Percentiles rank a stretch among this genome's conserved stretches.
phyloP scores from a whole-genome alignment of 352 stramenopile genomes.

The Achlya hypogyna region DNA sequence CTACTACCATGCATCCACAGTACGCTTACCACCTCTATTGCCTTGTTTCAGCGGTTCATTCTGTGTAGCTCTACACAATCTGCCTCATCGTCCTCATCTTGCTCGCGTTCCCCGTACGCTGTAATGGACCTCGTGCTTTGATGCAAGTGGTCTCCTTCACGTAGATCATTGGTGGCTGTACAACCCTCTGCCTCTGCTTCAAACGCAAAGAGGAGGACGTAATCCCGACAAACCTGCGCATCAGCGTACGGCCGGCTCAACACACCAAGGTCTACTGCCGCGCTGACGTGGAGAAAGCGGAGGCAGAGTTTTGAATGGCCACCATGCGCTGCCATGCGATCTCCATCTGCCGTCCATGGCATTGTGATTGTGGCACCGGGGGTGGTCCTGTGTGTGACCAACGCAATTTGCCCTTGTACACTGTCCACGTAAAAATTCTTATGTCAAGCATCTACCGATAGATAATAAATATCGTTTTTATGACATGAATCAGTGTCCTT shows the following conservation, averaged over 20 bases:
- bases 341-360: neutral
- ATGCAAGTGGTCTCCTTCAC: neutral
- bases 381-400: too few species aligned
- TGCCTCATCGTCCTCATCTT: conserved; percentile 6
- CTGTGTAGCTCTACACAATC: neutral
- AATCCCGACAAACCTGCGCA: neutral
- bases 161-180: conserved; percentile 6
- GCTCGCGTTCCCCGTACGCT: neutral
- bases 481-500: too few species aligned
- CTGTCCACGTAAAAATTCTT: conserved; percentile 6
- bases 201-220: conserved; percentile 20
- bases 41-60: neutral
- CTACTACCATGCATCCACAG: neutral
- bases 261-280: conserved; percentile 16
- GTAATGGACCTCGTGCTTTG: neutral
- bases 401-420: too few species aligned
- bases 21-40: neutral
- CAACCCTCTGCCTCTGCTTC: conserved; percentile 13
- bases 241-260: neutral
- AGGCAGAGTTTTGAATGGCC: neutral
- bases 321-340: too few species aligned
- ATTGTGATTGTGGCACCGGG: neutral
- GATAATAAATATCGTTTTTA: too few species aligned
- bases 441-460: neutral
- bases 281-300: neutral